Evolutionary conservation across 2,329 filamentous ascomycete species (phyloP).

Genomic region (Rasamsonia emersonii): DNA sequence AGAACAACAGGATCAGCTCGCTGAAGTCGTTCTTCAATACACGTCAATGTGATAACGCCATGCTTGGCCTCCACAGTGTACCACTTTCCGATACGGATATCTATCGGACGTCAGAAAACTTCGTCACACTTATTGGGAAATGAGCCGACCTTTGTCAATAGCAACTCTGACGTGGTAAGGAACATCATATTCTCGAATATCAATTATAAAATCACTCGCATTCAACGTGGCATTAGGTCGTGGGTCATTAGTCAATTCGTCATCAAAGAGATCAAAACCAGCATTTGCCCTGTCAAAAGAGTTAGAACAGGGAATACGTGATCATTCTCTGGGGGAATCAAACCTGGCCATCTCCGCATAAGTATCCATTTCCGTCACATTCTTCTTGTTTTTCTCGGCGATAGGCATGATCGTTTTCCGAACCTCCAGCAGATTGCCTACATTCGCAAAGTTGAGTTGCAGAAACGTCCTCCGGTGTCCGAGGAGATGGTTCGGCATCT

Average conservation of each 20-base stretch:
- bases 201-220: slow-evolving; percentile 93
- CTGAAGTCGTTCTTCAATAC: slow-evolving; percentile 77
- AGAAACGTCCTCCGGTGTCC: slow-evolving; percentile 85
- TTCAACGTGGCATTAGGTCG: slow-evolving; percentile 71
- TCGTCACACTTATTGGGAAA: background rate
- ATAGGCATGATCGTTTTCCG: slow-evolving; percentile 78
- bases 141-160: slow-evolving; percentile 69
- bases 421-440: slow-evolving; percentile 75
- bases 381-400: slow-evolving; percentile 94
- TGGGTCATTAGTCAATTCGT: slow-evolving; percentile 74
- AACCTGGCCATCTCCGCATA: slow-evolving; percentile 92
- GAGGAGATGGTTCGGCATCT: slow-evolving; percentile 90
- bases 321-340: slow-evolving; percentile 5
- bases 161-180: slow-evolving; percentile 98
- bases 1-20: slow-evolving; percentile 95
- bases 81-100: slow-evolving; percentile 94
- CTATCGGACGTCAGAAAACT: slow-evolving; percentile 39
- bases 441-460: slow-evolving; percentile 78
- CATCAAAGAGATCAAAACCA: slow-evolving; percentile 91
- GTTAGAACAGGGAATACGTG: slow-evolving; percentile 13
- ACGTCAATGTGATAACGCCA: slow-evolving; percentile 71
- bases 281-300: slow-evolving; percentile 53
- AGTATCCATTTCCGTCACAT: slow-evolving; percentile 92
- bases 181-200: slow-evolving; percentile 98
- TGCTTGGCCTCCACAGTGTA: slow-evolving; percentile 94